A percentile compares a stretch with the other conserved stretches of the same genome.
These are phyloP conservation scores for Fraxinus ornus DNA, from an alignment of 305 asterid genomes.

Conservation along the genomic window DNA sequence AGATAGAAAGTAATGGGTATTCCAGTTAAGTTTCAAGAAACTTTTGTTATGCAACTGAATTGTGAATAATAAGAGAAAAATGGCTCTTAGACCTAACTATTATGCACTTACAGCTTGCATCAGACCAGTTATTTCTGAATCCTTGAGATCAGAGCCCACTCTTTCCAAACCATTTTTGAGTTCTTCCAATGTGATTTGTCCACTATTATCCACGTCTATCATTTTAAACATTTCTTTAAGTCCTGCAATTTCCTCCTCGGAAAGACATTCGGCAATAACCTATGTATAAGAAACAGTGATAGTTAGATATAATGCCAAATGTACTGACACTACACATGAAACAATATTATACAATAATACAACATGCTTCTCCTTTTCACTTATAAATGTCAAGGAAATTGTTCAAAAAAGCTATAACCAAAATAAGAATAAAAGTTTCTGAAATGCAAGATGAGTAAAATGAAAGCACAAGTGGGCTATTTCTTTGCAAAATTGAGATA, in stretches of 20 bases:
- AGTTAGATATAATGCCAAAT: background rate
- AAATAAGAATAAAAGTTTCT: background rate
- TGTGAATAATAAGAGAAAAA: background rate
- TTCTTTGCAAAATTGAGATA: background rate
- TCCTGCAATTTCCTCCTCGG: constrained; percentile 12
- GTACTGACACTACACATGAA: background rate
- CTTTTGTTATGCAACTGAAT: background rate
- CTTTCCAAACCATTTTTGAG: background rate
- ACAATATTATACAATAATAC: background rate
- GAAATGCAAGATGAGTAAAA: background rate
- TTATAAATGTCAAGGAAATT: background rate
- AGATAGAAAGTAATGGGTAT: background rate
- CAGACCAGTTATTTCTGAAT: background rate
- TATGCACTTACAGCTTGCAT: background rate
- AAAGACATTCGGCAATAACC: constrained; percentile 6
- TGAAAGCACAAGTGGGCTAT: background rate
- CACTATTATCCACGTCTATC: constrained; percentile 7
- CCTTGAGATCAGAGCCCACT: constrained; percentile 1
- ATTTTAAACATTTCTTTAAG: constrained; percentile 11
- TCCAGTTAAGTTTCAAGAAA: background rate
- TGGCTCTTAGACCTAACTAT: background rate
- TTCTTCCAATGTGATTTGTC: constrained; percentile 10
- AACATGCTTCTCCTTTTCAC: background rate
- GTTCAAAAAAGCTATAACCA: background rate
- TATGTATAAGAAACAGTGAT: background rate